Conservation (phyloP, 176 grass and related monocot species). For the Raddia guianensis region DNA sequence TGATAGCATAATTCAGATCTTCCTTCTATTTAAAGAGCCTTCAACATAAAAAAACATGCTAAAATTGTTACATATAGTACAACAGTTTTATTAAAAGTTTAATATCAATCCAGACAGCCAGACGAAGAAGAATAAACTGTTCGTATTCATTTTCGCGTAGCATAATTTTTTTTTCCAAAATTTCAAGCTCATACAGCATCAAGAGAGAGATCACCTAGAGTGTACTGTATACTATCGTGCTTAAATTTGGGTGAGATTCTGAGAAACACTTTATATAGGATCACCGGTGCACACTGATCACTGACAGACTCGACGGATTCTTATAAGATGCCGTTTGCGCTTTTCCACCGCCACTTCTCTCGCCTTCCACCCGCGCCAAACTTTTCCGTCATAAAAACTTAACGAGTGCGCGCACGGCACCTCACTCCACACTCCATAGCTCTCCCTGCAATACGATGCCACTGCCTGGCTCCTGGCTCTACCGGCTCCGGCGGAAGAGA, state of each 20-base stretch:
- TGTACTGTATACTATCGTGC: background rate
- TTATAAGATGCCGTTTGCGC: slow-evolving; percentile 2
- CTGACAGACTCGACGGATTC: background rate
- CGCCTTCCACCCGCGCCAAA: slow-evolving; percentile 39
- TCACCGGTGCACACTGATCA: background rate
- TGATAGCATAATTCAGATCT: no score
- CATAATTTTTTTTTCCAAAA: no score
- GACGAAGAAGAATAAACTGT: no score
- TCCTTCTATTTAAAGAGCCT: no score
- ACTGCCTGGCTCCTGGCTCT: slow-evolving; percentile 69
- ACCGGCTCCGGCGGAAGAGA: slow-evolving; percentile 66
- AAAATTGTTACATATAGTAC: no score
- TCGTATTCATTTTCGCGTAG: no score
- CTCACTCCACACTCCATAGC: background rate
- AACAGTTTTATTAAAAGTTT: no score
- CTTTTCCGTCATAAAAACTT: slow-evolving; percentile 54
- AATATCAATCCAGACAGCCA: no score
- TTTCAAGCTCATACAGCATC: no score
- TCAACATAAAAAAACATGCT: no score
- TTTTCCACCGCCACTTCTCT: slow-evolving; percentile 40
- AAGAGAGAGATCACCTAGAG: background rate
- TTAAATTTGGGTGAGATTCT: background rate
- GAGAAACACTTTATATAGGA: background rate
- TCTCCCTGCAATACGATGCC: slow-evolving; percentile 31
- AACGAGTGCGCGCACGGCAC: slow-evolving; percentile 2